phyloP scores from a whole-genome alignment of 2,329 filamentous ascomycete genomes.

The Thielaviopsis punctulata region DNA sequence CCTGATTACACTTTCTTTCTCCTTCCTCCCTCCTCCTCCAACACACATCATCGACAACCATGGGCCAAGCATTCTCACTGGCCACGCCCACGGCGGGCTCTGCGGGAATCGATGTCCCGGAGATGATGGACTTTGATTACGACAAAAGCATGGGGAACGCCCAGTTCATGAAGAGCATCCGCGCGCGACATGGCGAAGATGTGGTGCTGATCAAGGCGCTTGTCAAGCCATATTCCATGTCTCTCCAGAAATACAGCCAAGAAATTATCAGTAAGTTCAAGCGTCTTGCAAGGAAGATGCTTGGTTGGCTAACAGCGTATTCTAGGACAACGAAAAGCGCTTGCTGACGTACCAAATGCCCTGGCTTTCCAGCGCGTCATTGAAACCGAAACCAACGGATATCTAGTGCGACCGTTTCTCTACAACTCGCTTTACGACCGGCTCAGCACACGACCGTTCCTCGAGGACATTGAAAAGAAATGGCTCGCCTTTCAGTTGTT shows the following conservation, averaged over 20 bases:
- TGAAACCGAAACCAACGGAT: constrained; percentile 81
- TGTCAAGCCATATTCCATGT: constrained; percentile 78
- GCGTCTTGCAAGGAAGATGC: background rate
- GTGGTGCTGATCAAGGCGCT: constrained; percentile 88
- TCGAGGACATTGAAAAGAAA: constrained; percentile 97
- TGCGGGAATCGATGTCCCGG: constrained; percentile 82
- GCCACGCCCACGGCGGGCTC: constrained; percentile 81
- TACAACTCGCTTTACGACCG: constrained; percentile 96
- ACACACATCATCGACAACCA: constrained; percentile 26
- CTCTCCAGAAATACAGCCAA: constrained; percentile 62
- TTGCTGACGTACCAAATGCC: constrained; percentile 78
- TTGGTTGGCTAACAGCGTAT: background rate
- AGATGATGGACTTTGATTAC: constrained; percentile 78
- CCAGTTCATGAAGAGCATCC: constrained; percentile 91
- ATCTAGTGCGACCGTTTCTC: constrained; percentile 84
- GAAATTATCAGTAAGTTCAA: constrained; percentile 50
- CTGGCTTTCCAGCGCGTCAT: constrained; percentile 78
- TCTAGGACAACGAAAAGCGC: constrained; percentile 58
- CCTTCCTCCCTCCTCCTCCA: too few species aligned
- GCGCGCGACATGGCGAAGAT: constrained; percentile 77
- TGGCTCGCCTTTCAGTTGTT: constrained; percentile 95
- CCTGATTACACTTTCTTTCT: background rate
- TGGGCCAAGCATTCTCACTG: constrained; percentile 95
- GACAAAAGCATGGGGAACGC: constrained; percentile 84
- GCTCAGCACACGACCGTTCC: constrained; percentile 84